Percentiles rank a stretch among this genome's conserved stretches.
Evolutionary conservation across 1,284 basidiomycete genomes (phyloP).

Genomic region (Ustilago hordei): DNA sequence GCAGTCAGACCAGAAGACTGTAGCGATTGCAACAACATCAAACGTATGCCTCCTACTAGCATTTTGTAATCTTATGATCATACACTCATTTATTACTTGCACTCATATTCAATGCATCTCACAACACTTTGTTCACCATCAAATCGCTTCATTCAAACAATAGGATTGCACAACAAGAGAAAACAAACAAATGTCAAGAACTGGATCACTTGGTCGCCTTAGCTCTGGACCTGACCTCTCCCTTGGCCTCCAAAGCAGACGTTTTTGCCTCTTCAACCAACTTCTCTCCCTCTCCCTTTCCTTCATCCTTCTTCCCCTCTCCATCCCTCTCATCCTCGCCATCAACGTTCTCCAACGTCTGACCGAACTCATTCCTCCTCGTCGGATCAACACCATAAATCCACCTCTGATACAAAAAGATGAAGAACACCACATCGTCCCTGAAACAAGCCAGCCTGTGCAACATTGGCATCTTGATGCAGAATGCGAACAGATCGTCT

Average conservation of each 20-base stretch:
- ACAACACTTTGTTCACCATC: not conserved
- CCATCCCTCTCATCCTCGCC: conserved; percentile 11
- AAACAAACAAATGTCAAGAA: not conserved
- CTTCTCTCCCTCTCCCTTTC: conserved; percentile 22
- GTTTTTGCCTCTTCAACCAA: conserved; percentile 15
- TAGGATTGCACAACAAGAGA: not conserved
- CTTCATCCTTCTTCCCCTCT: conserved; percentile 7
- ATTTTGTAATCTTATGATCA: conserved; percentile 18
- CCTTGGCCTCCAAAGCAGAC: conserved; percentile 7
- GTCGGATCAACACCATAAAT: conserved; percentile 94
- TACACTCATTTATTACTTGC: not conserved
- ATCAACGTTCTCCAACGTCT: conserved; percentile 69
- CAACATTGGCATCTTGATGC: conserved; percentile 94
- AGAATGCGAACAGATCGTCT: conserved; percentile 84
- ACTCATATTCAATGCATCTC: not conserved
- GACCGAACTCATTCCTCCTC: conserved; percentile 94
- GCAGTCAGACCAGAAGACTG: conserved; percentile 24
- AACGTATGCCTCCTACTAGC: conserved; percentile 42
- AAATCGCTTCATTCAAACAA: not conserved
- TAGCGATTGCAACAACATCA: conserved; percentile 32
- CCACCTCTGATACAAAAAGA: conserved; percentile 77
- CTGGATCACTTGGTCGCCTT: not conserved
- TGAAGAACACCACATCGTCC: conserved; percentile 70
- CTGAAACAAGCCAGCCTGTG: conserved; percentile 87
- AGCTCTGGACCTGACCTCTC: not conserved